These are phyloP conservation scores for Phytopythium boreale DNA, from an alignment of 352 stramenopile genomes.

Conservation along the genomic window DNA sequence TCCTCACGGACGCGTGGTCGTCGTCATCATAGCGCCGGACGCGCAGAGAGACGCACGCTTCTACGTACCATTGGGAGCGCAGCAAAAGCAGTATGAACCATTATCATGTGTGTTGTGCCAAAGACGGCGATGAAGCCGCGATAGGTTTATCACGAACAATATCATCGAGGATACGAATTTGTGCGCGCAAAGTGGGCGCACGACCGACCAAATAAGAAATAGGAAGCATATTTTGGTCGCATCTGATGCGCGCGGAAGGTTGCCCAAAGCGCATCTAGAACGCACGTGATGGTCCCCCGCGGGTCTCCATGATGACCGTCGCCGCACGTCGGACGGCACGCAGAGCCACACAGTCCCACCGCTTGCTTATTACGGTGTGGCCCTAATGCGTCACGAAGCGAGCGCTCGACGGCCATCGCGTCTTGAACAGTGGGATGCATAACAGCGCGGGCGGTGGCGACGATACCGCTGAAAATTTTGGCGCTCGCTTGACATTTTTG, in stretches of 20 bases:
- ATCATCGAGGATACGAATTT: background rate
- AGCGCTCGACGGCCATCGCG: background rate
- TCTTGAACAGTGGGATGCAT: background rate
- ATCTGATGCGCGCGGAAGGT: too few relatives aligned
- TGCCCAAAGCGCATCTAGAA: background rate
- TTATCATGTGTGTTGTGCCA: background rate
- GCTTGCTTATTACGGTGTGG: background rate
- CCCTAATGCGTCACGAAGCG: background rate
- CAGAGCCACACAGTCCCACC: background rate
- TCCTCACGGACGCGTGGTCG: conserved; percentile 14
- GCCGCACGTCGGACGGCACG: background rate
- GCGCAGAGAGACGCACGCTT: background rate
- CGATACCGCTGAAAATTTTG: background rate
- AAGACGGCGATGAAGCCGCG: background rate
- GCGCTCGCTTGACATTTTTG: background rate
- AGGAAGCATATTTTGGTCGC: too few relatives aligned
- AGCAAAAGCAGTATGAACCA: background rate
- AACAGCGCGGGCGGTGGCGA: background rate
- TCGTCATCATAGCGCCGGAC: background rate
- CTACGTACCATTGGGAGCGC: conserved; percentile 1
- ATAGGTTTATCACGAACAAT: background rate
- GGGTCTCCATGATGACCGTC: background rate
- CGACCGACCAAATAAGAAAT: background rate
- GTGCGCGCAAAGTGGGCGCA: background rate
- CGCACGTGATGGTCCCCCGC: background rate